These are phyloP conservation scores for Phylloporus arenicola DNA, from an alignment of 768 basidiomycete species.

Conservation along the genomic window DNA sequence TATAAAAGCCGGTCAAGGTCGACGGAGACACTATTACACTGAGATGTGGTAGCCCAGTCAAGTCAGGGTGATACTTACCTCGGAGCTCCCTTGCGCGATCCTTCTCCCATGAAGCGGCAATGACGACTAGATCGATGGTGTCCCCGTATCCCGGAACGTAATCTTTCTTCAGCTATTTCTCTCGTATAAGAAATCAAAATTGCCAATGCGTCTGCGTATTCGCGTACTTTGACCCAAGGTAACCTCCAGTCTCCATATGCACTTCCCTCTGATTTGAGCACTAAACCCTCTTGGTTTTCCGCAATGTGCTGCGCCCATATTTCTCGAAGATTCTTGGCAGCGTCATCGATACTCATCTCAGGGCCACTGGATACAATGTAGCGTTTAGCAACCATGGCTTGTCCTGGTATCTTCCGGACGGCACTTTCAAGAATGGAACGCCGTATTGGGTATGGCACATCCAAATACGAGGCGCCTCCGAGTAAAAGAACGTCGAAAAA, in stretches of 20 bases:
- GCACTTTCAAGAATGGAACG: constrained; percentile 56
- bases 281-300: constrained; percentile 59
- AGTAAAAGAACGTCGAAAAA: constrained; percentile 85
- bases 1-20: constrained; percentile 73
- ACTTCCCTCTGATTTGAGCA: constrained; percentile 71
- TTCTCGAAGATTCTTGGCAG: constrained; percentile 30
- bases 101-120: constrained; percentile 79
- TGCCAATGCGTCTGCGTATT: constrained; percentile 9
- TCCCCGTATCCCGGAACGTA: constrained; percentile 86
- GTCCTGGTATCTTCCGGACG: constrained; percentile 50
- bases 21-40: constrained; percentile 54
- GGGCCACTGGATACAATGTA: constrained; percentile 33
- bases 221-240: constrained; percentile 74
- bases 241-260: constrained; percentile 56
- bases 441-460: constrained; percentile 52
- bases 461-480: constrained; percentile 54
- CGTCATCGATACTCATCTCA: constrained; percentile 5
- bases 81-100: constrained; percentile 69
- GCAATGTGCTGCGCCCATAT: constrained; percentile 51
- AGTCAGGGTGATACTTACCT: constrained; percentile 39
- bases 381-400: constrained; percentile 59
- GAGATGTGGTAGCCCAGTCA: not conserved
- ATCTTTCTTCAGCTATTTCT: constrained; percentile 63
- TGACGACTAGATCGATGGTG: constrained; percentile 67
- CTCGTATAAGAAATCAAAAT: not conserved